Percentiles rank a stretch among this genome's conserved stretches.
Evolutionary conservation across 23 red algal species (phyloP).

Genomic region (Cyanidioschyzon merolae): DNA sequence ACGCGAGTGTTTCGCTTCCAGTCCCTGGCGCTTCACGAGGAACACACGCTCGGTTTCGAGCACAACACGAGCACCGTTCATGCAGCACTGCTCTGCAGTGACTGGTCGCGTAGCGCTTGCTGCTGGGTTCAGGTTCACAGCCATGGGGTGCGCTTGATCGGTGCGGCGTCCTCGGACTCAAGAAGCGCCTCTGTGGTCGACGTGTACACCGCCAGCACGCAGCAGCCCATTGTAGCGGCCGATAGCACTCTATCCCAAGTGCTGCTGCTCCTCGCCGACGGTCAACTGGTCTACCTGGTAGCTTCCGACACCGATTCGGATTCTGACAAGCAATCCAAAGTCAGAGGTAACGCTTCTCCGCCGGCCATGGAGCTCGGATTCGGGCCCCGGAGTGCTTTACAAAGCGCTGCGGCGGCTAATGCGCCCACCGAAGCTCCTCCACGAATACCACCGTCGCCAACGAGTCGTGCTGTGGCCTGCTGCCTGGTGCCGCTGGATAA

Average conservation of each 20-base stretch:
- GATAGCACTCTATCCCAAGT: not conserved
- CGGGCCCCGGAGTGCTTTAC: not conserved
- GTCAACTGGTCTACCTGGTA: not conserved
- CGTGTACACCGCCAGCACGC: not conserved
- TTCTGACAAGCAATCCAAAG: not conserved
- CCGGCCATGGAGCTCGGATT: not conserved
- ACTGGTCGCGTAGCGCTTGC: not conserved
- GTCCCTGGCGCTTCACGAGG: not conserved
- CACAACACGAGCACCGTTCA: not conserved
- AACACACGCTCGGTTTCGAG: not conserved
- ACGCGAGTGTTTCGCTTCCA: conserved; percentile 11
- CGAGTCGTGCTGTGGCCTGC: not conserved
- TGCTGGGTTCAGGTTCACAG: conserved; percentile 1
- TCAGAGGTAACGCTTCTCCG: not conserved
- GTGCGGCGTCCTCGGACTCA: not conserved
- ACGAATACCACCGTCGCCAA: not conserved
- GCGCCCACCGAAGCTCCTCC: too few relatives aligned
- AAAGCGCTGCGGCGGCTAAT: too few relatives aligned
- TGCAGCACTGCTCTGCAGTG: not conserved
- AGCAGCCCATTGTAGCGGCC: not conserved
- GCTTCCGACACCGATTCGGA: not conserved
- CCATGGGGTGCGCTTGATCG: not conserved
- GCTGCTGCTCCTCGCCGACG: not conserved
- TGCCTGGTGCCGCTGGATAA: not conserved
- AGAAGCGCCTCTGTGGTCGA: not conserved